phyloP scores from a whole-genome alignment of 2,329 filamentous ascomycete genomes.

The Colletotrichum gloeosporioides region DNA sequence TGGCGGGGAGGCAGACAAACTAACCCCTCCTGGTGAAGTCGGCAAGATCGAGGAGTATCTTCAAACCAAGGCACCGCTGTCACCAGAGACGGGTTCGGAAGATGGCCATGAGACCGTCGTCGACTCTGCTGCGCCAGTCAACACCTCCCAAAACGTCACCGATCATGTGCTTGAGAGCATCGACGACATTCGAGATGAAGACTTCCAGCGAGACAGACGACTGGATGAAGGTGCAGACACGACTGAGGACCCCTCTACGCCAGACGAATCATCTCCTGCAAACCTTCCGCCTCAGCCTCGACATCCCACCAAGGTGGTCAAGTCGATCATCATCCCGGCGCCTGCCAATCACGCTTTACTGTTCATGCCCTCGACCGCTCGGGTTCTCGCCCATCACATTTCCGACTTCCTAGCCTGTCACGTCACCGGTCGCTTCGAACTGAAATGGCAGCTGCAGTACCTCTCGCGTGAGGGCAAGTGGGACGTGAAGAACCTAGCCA shows the following conservation, averaged over 20 bases:
- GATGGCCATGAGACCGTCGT: constrained; percentile 39
- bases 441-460: constrained; percentile 91
- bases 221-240: constrained; percentile 39
- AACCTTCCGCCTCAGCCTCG: constrained; percentile 51
- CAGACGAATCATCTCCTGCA: constrained; percentile 42
- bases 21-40: constrained; percentile 76
- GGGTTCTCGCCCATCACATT: constrained; percentile 80
- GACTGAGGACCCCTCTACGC: constrained; percentile 51
- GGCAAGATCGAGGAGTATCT: constrained; percentile 61
- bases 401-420: constrained; percentile 80
- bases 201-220: constrained; percentile 36
- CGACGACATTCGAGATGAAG: constrained; percentile 41
- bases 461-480: constrained; percentile 91
- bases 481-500: constrained; percentile 95
- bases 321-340: constrained; percentile 72
- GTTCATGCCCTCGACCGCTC: constrained; percentile 78
- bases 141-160: constrained; percentile 34
- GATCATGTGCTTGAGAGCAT: constrained; percentile 41
- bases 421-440: constrained; percentile 77
- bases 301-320: constrained; percentile 62
- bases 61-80: neutral
- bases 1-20: constrained; percentile 75
- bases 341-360: constrained; percentile 86
- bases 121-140: constrained; percentile 55
- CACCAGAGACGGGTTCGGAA: constrained; percentile 19